These are phyloP conservation scores for Linum tenue DNA, from an alignment of 345 rosid genomes.

Conservation along the genomic window DNA sequence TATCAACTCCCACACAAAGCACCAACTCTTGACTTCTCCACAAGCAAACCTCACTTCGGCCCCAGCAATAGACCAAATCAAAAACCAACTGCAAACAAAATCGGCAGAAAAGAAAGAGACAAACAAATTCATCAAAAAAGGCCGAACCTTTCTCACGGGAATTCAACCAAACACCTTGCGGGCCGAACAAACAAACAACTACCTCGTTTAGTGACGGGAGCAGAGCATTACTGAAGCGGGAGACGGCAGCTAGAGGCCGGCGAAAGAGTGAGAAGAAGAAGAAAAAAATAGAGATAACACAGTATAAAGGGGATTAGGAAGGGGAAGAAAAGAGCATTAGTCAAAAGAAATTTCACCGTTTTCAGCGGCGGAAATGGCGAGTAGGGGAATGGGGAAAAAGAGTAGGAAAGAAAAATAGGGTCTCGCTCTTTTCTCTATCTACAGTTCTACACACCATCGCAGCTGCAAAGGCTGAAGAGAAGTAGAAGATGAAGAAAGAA, in stretches of 20 bases:
- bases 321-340: neutral
- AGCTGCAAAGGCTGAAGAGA: neutral
- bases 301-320: neutral
- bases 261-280: neutral
- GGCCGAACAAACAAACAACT: neutral
- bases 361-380: slow-evolving; percentile 19
- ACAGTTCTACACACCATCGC: neutral
- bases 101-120: neutral
- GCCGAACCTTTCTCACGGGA: neutral
- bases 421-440: neutral
- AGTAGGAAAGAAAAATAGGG: neutral
- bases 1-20: slow-evolving; percentile 4
- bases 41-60: slow-evolving; percentile 13
- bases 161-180: too few relatives aligned
- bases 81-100: slow-evolving; percentile 20
- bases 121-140: neutral
- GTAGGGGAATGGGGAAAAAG: neutral
- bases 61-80: slow-evolving; percentile 14
- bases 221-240: neutral
- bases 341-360: neutral
- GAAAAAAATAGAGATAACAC: neutral
- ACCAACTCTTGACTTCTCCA: slow-evolving; percentile 11
- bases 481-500: neutral
- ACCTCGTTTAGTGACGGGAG: neutral
- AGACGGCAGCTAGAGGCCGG: slow-evolving; percentile 8